Evolutionary conservation across 2,329 filamentous ascomycete genomes (phyloP).

Genomic region (Arachnomyces sp.): DNA sequence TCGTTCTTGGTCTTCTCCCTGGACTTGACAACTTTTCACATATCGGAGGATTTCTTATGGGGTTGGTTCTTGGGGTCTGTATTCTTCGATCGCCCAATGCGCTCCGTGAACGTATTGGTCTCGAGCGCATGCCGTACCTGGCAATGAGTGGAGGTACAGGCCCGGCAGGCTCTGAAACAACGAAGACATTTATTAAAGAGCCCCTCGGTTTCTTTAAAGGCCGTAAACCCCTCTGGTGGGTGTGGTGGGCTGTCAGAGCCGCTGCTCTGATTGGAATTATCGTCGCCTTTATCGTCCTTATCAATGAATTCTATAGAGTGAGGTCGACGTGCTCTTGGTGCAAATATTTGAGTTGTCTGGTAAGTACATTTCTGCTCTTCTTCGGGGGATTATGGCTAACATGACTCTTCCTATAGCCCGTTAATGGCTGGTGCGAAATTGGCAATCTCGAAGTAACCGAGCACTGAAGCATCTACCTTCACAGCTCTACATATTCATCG

Average conservation of each 20-base stretch:
- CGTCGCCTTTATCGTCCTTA: constrained; percentile 73
- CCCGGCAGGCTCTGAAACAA: constrained; percentile 34
- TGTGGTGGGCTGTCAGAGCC: constrained; percentile 83
- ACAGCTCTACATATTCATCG: too few species aligned
- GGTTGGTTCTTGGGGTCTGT: constrained; percentile 75
- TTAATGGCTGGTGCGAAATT: constrained; percentile 60
- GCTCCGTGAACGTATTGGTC: constrained; percentile 64
- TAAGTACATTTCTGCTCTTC: constrained; percentile 43
- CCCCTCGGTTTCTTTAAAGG: constrained; percentile 56
- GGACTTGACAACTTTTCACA: constrained; percentile 96
- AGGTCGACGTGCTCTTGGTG: constrained; percentile 76
- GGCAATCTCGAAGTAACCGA: constrained; percentile 1
- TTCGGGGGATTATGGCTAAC: constrained; percentile 16
- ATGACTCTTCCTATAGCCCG: constrained; percentile 36
- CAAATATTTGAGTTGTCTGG: constrained; percentile 87
- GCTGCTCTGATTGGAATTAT: constrained; percentile 71
- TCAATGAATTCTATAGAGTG: constrained; percentile 85
- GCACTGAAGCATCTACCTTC: too few species aligned
- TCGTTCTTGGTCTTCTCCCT: constrained; percentile 83
- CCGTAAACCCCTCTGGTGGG: constrained; percentile 91
- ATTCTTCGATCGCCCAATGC: constrained; percentile 80
- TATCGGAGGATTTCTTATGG: constrained; percentile 92
- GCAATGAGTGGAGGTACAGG: constrained; percentile 50
- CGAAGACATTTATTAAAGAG: constrained; percentile 51
- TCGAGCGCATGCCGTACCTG: constrained; percentile 60